phyloP scores from a whole-genome alignment of 2,329 filamentous ascomycete species.

The Stemphylium vesicarium region DNA sequence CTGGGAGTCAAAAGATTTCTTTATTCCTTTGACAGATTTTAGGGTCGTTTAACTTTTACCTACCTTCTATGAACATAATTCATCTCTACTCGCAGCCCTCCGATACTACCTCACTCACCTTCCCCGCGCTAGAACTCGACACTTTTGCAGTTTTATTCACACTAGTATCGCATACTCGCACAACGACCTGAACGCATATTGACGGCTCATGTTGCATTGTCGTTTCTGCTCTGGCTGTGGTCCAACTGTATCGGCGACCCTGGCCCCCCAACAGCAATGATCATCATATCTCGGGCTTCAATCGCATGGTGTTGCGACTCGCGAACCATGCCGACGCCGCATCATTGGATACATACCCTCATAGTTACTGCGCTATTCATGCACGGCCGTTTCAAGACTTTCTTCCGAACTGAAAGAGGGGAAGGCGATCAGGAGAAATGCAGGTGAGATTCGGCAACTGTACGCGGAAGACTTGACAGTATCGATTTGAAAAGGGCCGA shows the following conservation, averaged over 20 bases:
- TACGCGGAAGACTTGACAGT: neutral
- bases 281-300: neutral
- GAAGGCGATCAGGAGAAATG: conserved; percentile 11
- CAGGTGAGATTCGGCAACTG: conserved; percentile 2
- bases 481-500: neutral
- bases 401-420: conserved; percentile 12
- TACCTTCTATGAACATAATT: conserved; percentile 45
- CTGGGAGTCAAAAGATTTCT: conserved; percentile 32
- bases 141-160: neutral
- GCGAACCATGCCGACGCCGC: neutral
- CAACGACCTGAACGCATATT: neutral
- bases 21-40: conserved; percentile 20
- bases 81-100: conserved; percentile 11
- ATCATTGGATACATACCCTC: conserved; percentile 3
- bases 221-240: neutral
- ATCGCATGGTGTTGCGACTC: conserved; percentile 11
- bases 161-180: neutral
- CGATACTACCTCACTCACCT: neutral
- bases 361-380: conserved; percentile 9
- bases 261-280: conserved; percentile 4
- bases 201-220: neutral
- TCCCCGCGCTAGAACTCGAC: neutral
- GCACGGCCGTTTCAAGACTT: conserved; percentile 15
- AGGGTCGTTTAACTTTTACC: conserved; percentile 21
- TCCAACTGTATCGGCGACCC: neutral